A percentile compares a stretch with the other conserved stretches of the same genome.
These are phyloP conservation scores for Yueomyces sp. DNA, from an alignment of 805 yeast species.

Conservation along the genomic window DNA sequence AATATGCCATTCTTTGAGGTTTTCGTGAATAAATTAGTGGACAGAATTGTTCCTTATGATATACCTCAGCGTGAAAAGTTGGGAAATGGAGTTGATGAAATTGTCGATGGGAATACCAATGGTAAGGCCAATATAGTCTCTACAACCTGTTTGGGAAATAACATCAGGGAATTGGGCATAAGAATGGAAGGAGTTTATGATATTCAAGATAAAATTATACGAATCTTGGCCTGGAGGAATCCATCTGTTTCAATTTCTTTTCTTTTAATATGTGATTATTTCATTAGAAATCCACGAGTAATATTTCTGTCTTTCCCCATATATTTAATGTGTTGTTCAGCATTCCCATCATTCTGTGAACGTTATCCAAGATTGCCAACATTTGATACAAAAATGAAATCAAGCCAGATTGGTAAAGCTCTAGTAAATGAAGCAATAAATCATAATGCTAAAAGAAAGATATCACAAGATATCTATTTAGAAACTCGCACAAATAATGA, in stretches of 20 bases:
- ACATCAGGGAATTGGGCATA: slow-evolving; percentile 42
- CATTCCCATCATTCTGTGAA: neutral
- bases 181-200: slow-evolving; percentile 45
- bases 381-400: slow-evolving; percentile 17
- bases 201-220: slow-evolving; percentile 46
- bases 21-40: slow-evolving; percentile 38
- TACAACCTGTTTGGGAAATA: slow-evolving; percentile 38
- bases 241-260: slow-evolving; percentile 56
- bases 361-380: neutral
- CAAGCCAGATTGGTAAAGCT: slow-evolving; percentile 10
- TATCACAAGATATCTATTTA: neutral
- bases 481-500: neutral
- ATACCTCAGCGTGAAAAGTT: slow-evolving; percentile 35
- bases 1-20: slow-evolving; percentile 34
- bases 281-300: neutral
- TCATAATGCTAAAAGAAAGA: neutral
- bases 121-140: slow-evolving; percentile 23
- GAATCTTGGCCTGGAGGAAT: slow-evolving; percentile 58
- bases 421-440: slow-evolving; percentile 1
- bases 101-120: neutral
- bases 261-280: slow-evolving; percentile 23
- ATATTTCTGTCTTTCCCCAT: slow-evolving; percentile 63
- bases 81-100: slow-evolving; percentile 8
- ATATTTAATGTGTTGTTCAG: slow-evolving; percentile 49
- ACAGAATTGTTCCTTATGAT: slow-evolving; percentile 35